Evolutionary conservation across 208 protist genomes (phyloP), one percentile per base, ranked within the genome.

Genomic region (Leishmania gerbilli): DNA sequence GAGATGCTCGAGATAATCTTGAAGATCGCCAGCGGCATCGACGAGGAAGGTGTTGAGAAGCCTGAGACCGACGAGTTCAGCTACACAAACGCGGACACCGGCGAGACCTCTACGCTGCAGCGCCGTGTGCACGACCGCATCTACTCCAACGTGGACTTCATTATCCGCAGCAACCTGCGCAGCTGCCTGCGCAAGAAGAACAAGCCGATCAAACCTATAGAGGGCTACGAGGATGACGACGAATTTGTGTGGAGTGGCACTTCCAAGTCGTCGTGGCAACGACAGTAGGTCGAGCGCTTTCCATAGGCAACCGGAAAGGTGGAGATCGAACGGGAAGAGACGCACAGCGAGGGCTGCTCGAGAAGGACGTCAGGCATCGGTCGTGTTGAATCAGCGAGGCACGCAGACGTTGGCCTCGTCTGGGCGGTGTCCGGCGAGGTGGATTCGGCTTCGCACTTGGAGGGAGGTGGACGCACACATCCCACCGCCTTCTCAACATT

Each of bases 1-100:
- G 92, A 93, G 4, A 82, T 96, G 72, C 56, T 98, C 19, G 90
- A 95, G 76, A 93, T 89, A 15, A 86, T 96, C 40, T 69, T 96
- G 49, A 95, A 94, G 80, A 91, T 96, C 27, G 89, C 88, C 7
- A 92, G 88, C 74, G 93, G 93, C 47, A 79, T 95, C 17, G 93
- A 90, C 58, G 91, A 86, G 60, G 56, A 80, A 24, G 79, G 67
- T n/a, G 79, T 74, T 0, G 76, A 80, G 27, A 65, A 55, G 27
- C 78, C 65, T 9, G 79, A 42, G 37, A 67, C 79, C 19, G 84
- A 84, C 49, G 79, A 88, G 51, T 77, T 84, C 67, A 56, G 0
- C 21, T 81, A 85, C 72, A 74, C 56, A 15, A 58, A 84, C 15
- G 71, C 71, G 37, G 58, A 15, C 7, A 87, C 83, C 5, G 79